These are phyloP conservation scores for Fusarium oligoseptatum DNA, from an alignment of 2,329 filamentous ascomycete genomes.

Conservation along the genomic window DNA sequence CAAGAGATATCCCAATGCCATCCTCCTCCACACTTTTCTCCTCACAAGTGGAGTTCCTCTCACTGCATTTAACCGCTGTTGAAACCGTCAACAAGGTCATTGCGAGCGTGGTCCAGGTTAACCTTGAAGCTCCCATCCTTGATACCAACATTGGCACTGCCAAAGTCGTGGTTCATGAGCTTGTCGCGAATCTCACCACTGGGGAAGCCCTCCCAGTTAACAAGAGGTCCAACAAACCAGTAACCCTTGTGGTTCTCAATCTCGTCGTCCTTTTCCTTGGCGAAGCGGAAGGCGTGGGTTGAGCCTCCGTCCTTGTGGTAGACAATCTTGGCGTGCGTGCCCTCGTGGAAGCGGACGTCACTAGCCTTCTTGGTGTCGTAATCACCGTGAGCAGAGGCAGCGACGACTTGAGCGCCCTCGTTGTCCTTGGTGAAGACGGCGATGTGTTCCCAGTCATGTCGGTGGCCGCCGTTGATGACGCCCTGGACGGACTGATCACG, in stretches of 20 bases:
- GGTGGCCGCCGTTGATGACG: slow-evolving; percentile 15
- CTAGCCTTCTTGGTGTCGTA: slow-evolving; percentile 18
- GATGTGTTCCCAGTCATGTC: slow-evolving; percentile 34
- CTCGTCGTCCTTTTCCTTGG: slow-evolving; percentile 35
- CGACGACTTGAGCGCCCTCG: slow-evolving; percentile 29
- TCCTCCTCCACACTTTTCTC: background rate
- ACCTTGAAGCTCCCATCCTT: background rate
- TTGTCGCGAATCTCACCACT: background rate
- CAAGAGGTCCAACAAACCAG: slow-evolving; percentile 51
- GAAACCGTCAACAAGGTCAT: background rate
- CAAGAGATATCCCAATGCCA: background rate
- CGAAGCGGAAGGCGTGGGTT: slow-evolving; percentile 55
- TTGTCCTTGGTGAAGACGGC: slow-evolving; percentile 21
- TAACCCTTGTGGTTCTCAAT: slow-evolving; percentile 52
- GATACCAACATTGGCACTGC: background rate
- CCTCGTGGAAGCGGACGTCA: slow-evolving; percentile 16
- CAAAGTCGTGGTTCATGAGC: slow-evolving; percentile 3
- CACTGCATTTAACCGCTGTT: background rate
- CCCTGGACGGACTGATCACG: background rate
- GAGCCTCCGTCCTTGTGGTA: slow-evolving; percentile 54
- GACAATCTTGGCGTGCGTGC: slow-evolving; percentile 52
- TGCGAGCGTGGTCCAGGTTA: slow-evolving; percentile 5
- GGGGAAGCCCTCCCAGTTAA: slow-evolving; percentile 51
- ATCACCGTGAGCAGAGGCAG: slow-evolving; percentile 20
- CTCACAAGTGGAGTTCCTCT: background rate